Base-by-base conservation (phyloP, 345 rosid species). In the Bretschneidera sinensis region DNA sequence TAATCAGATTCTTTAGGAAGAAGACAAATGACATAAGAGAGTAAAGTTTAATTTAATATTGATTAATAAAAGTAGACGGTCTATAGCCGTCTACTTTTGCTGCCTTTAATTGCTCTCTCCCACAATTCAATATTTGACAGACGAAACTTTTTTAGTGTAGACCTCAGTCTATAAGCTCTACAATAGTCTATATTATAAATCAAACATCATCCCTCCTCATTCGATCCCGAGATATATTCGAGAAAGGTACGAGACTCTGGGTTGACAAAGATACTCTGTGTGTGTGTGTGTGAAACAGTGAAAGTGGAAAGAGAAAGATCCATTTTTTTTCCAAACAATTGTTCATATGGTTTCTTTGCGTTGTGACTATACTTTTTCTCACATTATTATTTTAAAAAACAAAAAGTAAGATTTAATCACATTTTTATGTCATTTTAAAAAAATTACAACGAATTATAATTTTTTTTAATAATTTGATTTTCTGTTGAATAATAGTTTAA, bases 201-300 rank as follows among this genome's bases (percentile, higher is more conserved):
- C 23, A 33, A 14, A 22, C 17, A 0, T 11, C 22, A 25, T 10
- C 39, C 43, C 4, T 9, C 9, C 21, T 21, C 28, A 39, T 65
- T 47, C 62, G 66, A 76, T 76, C 80, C 74, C 80, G 74, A 76
- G 80, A 68, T 61, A 53, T 49, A 61, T 67, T 68, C 76, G 74
- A 72, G 80, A 65, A 54, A 72, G 66, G 77, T 76, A 68, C 77
- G 54, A 63, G 63, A 54, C 71, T 71, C 62, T 53, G 5, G 57
- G 61, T 63, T 63, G 66, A 68, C 70, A 71, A 75, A 75, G 73
- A 75, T 75, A 64, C 70, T 63, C 61, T 74, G 62, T 31, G 61
- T 49, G 59, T 31, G 23, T 19, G 50, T 50, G 52, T 56, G 9
- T 49, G 63, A 50, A 16, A 16, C 9, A 25, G 57, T 7, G 45